Conservation (phyloP, 2,329 filamentous ascomycete species). For the Tolypocladium amazonense region DNA sequence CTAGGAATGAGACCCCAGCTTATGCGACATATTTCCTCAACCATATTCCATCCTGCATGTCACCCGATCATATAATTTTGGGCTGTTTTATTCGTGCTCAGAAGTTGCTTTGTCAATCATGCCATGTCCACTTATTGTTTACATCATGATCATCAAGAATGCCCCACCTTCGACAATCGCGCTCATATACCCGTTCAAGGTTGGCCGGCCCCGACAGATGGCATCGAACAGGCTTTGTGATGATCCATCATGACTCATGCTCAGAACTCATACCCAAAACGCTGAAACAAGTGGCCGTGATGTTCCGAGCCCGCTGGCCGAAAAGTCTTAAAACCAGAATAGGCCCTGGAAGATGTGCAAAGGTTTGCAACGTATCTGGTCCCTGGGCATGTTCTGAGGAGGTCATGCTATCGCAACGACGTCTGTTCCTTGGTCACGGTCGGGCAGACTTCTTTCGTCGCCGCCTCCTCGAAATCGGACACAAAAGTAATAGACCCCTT, state of each 20-base stretch:
- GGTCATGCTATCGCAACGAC: neutral
- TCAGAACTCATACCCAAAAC: neutral
- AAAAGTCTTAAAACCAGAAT: neutral
- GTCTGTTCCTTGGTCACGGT: neutral
- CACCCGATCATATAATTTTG: neutral
- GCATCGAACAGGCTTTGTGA: neutral
- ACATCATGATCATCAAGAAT: neutral
- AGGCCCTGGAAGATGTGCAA: no score
- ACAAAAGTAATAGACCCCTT: conserved; percentile 23
- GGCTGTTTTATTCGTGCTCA: neutral
- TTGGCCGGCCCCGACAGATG: neutral
- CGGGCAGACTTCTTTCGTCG: neutral
- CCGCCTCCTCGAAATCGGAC: conserved; percentile 5
- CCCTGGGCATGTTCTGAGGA: neutral
- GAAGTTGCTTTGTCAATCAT: neutral
- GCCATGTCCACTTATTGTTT: neutral
- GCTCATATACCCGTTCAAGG: no score
- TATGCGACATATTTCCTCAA: neutral
- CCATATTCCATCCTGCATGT: neutral
- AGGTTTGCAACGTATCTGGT: neutral
- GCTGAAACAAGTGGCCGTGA: neutral
- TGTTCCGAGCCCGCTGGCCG: neutral
- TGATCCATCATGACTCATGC: no score
- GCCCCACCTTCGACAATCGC: neutral
- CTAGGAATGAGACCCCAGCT: neutral